A percentile compares a stretch with the other conserved stretches of the same genome.
Conservation (phyloP, 2,329 filamentous ascomycete species). For the Apiospora saccharicola region DNA sequence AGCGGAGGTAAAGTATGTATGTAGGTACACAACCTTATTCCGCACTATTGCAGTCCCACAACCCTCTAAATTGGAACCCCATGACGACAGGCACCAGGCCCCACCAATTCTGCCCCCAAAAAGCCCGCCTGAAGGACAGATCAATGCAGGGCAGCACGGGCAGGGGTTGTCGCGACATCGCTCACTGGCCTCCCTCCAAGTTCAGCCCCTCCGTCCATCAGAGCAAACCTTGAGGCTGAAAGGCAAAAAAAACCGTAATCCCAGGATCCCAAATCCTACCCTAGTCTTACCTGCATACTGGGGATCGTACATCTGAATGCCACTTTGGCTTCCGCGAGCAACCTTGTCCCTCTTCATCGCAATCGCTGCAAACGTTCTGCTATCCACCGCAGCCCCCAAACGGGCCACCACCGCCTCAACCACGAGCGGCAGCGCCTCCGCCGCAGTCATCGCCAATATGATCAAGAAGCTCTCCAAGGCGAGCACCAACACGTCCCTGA, state of each 20-base stretch:
- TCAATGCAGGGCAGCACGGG: background rate
- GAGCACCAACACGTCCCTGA: slow-evolving; percentile 37
- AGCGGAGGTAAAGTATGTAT: background rate
- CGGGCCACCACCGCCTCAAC: background rate
- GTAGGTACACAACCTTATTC: too few relatives aligned
- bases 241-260: background rate
- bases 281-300: slow-evolving; percentile 6
- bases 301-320: background rate
- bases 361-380: background rate
- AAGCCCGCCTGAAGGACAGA: background rate
- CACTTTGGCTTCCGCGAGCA: slow-evolving; percentile 5
- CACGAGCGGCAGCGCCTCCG: background rate
- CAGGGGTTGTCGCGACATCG: background rate
- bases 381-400: background rate
- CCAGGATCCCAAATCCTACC: background rate
- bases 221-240: slow-evolving; percentile 13
- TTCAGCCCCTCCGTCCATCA: slow-evolving; percentile 14
- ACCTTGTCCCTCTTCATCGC: slow-evolving; percentile 15
- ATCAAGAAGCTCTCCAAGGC: slow-evolving; percentile 41
- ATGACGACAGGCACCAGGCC: background rate
- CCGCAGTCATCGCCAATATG: slow-evolving; percentile 26
- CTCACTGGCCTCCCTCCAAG: background rate
- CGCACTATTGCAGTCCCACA: background rate
- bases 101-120: background rate
- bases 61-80: slow-evolving; percentile 10